Conservation (phyloP, 2,329 filamentous ascomycete genomes). For the Fusarium sp. region DNA sequence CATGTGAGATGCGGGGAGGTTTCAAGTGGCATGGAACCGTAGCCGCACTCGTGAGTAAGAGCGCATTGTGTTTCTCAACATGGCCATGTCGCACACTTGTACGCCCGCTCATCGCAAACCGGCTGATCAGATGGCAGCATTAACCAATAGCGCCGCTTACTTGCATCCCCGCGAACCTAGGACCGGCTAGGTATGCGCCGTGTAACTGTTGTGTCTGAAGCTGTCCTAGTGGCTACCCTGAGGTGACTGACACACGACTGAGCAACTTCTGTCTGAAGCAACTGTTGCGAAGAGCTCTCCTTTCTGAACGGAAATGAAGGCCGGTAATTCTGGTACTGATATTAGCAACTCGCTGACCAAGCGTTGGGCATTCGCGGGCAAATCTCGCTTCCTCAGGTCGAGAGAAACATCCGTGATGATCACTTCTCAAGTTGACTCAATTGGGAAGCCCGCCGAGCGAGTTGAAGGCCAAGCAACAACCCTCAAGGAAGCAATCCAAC, state of each 20-base stretch:
- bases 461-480: neutral
- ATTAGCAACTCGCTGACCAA: neutral
- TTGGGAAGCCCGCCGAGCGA: neutral
- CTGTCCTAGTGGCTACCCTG: constrained; percentile 27
- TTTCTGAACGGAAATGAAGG: neutral
- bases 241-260: constrained; percentile 18
- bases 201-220: constrained; percentile 12
- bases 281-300: neutral
- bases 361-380: neutral
- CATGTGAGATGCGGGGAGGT: constrained; percentile 35
- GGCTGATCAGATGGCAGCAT: neutral
- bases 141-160: constrained; percentile 30
- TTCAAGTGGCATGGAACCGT: constrained; percentile 18
- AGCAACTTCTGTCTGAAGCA: neutral
- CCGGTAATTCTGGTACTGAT: neutral
- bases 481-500: neutral
- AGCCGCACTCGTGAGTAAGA: constrained; percentile 6
- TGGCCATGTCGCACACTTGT: constrained; percentile 11
- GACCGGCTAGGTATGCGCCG: constrained; percentile 8
- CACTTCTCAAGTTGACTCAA: neutral
- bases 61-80: constrained; percentile 14
- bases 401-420: neutral
- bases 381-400: constrained; percentile 1
- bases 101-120: constrained; percentile 10
- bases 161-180: constrained; percentile 34